Percentiles rank a stretch among this genome's conserved stretches.
These are phyloP conservation scores for Plasmodium malariae DNA, from an alignment of 169 alveolate genomes.

Conservation along the genomic window DNA sequence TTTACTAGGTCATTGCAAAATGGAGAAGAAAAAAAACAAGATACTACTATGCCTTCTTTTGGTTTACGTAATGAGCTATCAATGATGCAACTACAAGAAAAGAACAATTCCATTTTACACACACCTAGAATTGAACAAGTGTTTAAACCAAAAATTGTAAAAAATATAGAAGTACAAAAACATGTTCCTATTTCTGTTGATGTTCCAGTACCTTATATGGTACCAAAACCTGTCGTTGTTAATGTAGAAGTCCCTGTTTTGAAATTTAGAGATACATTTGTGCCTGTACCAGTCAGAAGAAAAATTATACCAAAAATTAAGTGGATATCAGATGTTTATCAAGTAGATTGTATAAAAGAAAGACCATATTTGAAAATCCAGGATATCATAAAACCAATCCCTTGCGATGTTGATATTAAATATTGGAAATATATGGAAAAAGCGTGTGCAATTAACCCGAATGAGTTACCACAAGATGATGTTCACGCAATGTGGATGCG, in stretches of 20 bases:
- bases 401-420: constrained; percentile 88
- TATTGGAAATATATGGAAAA: constrained; percentile 85
- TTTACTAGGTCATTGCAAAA: constrained; percentile 78
- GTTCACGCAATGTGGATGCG: constrained; percentile 93
- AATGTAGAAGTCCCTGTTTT: constrained; percentile 91
- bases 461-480: constrained; percentile 90
- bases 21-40: constrained; percentile 50
- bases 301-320: constrained; percentile 88
- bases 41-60: constrained; percentile 49
- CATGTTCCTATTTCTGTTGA: constrained; percentile 89
- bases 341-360: constrained; percentile 90
- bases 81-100: constrained; percentile 25
- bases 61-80: constrained; percentile 16
- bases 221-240: constrained; percentile 90
- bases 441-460: constrained; percentile 88
- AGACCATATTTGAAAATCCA: constrained; percentile 87
- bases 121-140: constrained; percentile 82
- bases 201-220: constrained; percentile 91
- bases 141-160: constrained; percentile 85
- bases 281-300: constrained; percentile 90
- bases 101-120: constrained; percentile 7
- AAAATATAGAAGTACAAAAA: constrained; percentile 83
- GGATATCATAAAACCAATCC: constrained; percentile 89
- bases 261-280: constrained; percentile 89
- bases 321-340: constrained; percentile 89